Percentiles rank a stretch among this genome's conserved stretches.
phyloP scores from a whole-genome alignment of 1,284 basidiomycete genomes.

The Sphaerobolus stellatus region DNA sequence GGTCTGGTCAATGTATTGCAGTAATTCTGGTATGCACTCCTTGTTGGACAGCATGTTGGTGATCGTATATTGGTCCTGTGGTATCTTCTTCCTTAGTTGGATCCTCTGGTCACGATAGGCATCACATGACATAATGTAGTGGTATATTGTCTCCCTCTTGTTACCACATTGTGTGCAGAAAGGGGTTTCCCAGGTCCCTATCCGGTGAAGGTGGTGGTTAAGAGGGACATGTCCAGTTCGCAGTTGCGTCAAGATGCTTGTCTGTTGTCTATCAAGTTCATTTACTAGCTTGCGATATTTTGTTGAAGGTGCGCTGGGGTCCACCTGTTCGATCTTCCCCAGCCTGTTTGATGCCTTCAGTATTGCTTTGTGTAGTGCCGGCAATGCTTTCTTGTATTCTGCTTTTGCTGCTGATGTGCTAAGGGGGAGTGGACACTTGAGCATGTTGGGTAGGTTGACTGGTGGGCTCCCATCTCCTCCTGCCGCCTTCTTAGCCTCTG shows the following conservation, averaged over 20 bases:
- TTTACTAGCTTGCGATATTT: background rate
- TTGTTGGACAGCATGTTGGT: no score
- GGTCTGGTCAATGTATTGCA: no score
- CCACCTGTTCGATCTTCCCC: background rate
- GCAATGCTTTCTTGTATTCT: background rate
- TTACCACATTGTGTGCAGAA: background rate
- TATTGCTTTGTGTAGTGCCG: background rate
- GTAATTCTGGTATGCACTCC: no score
- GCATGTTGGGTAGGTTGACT: background rate
- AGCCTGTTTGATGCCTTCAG: background rate
- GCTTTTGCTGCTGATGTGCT: background rate
- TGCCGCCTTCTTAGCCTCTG: slow-evolving; percentile 20
- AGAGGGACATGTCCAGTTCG: background rate
- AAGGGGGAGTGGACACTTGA: background rate
- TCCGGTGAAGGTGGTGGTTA: background rate
- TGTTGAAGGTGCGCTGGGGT: background rate
- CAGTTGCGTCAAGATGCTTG: background rate
- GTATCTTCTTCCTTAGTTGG: no score
- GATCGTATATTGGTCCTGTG: no score
- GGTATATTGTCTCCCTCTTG: background rate
- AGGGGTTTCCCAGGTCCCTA: background rate
- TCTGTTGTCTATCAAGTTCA: background rate
- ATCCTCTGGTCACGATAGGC: no score
- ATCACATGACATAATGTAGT: background rate
- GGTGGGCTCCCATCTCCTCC: slow-evolving; percentile 5